Evolutionary conservation across 2,329 filamentous ascomycete genomes (phyloP).

Genomic region (Penicillium sp.): DNA sequence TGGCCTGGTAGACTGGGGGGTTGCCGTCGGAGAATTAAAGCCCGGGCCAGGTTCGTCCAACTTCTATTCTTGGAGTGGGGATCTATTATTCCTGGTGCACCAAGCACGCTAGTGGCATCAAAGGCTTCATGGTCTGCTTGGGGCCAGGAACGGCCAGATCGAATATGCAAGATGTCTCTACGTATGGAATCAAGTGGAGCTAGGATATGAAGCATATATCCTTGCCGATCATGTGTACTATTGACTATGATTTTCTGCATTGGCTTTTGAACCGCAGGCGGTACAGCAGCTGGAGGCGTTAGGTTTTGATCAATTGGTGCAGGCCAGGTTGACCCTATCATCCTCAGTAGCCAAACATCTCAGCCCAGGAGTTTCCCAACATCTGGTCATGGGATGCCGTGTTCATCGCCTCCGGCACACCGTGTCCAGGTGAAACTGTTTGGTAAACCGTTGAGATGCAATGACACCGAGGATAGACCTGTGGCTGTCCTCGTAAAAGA

Average conservation of each 20-base stretch:
- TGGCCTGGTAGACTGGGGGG: constrained; percentile 8
- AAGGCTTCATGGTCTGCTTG: background rate
- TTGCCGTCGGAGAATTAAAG: constrained; percentile 17
- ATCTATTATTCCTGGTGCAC: background rate
- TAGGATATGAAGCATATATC: constrained; percentile 1
- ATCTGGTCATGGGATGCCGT: background rate
- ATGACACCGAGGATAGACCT: constrained; percentile 1
- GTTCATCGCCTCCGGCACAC: background rate
- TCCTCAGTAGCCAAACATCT: background rate
- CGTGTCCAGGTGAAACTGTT: background rate
- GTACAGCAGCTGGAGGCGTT: constrained; percentile 12
- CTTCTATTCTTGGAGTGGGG: background rate
- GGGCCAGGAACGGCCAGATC: background rate
- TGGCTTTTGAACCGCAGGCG: constrained; percentile 11
- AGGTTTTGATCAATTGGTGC: background rate
- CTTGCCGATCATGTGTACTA: constrained; percentile 2
- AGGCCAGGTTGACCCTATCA: background rate
- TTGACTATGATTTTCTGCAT: constrained; percentile 9
- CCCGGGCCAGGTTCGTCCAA: constrained; percentile 7
- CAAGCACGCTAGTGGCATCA: background rate
- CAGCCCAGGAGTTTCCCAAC: background rate
- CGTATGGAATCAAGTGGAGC: background rate
- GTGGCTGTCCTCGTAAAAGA: constrained; percentile 4
- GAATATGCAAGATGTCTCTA: background rate
- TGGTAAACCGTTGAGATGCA: constrained; percentile 5